Conservation (phyloP, 768 basidiomycete genomes). For the Auriscalpium microsporum region DNA sequence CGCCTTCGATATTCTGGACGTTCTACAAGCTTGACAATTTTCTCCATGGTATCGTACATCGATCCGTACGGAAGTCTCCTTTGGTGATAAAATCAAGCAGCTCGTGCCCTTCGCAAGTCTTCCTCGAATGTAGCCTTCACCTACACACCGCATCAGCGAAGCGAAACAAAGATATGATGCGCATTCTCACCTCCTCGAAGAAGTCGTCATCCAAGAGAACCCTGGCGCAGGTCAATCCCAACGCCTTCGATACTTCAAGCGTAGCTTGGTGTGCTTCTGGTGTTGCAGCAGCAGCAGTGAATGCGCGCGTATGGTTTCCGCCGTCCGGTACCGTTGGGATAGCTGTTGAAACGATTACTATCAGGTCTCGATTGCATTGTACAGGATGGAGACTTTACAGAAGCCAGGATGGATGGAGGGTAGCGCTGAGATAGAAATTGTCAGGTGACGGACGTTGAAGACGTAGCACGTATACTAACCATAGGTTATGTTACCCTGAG, state of each 20-base stretch:
- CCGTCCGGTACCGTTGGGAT: constrained; percentile 68
- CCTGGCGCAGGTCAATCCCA: constrained; percentile 62
- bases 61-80: too few relatives aligned
- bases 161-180: neutral
- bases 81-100: too few relatives aligned
- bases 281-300: constrained; percentile 54
- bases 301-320: constrained; percentile 70
- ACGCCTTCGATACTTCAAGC: constrained; percentile 58
- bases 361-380: neutral
- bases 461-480: constrained; percentile 29
- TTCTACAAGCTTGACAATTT: too few relatives aligned
- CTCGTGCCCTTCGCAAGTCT: neutral
- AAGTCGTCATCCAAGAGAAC: constrained; percentile 61
- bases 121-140: constrained; percentile 10
- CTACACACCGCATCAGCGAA: neutral
- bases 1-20: too few relatives aligned
- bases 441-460: neutral
- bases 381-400: constrained; percentile 26
- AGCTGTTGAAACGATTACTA: constrained; percentile 29
- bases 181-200: constrained; percentile 39
- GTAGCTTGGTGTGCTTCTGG: constrained; percentile 56
- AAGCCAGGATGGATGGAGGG: constrained; percentile 72
- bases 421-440: constrained; percentile 28
- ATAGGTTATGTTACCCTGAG: constrained; percentile 68
- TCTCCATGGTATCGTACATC: too few relatives aligned